Evolutionary conservation across 2,329 filamentous ascomycete species (phyloP), one percentile per base, ranked within the genome.

Genomic region (Alternaria burnsii): DNA sequence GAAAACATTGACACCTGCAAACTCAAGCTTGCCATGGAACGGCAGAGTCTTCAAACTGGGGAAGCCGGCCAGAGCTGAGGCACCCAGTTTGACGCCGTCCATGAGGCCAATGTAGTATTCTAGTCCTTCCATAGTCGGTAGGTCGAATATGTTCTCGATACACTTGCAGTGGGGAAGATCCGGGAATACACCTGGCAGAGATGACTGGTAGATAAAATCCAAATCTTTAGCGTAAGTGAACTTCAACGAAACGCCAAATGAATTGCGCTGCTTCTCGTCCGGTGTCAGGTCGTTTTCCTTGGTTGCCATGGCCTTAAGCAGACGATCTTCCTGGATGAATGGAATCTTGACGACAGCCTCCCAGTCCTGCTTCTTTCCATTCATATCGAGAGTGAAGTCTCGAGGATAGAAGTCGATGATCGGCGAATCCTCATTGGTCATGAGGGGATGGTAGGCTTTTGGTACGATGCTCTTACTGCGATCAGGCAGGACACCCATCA

Each of bases 341-440:
- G 95, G 95, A 73, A 99, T 99, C 80, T 98, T 99, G 66, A 99
- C 93, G 38, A 99, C 94, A 28, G 95, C 95, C 77, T 99, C 95
- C 95, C 95, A 99, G 66, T 99, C 96, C 91, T 97, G 96, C 82
- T 97, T 99, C 83, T 99, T 99, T 61, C 95, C 96, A 71, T 99
- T 98, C 95, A 99, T 98, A 76, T 99, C 96, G 41, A 99, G 85
- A 67, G 96, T 93, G 73, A 99, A 99, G 71, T 99, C 95, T 70
- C 94, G 88, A 3, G 95, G 95, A 73, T 99, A 99, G 77, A 99
- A 99, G 76, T 99, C 95, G 73, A 97, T 91, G 76, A 99, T 99
- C 2, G 95, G 93, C 16, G 94, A 98, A 16, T 91, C 87, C 2
- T 90, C 85, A 56, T 91, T 91, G 2, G 93, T 97, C 95, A 99